Conservation (phyloP, 768 basidiomycete genomes). For the Rubroboletus pulcherrimus region DNA sequence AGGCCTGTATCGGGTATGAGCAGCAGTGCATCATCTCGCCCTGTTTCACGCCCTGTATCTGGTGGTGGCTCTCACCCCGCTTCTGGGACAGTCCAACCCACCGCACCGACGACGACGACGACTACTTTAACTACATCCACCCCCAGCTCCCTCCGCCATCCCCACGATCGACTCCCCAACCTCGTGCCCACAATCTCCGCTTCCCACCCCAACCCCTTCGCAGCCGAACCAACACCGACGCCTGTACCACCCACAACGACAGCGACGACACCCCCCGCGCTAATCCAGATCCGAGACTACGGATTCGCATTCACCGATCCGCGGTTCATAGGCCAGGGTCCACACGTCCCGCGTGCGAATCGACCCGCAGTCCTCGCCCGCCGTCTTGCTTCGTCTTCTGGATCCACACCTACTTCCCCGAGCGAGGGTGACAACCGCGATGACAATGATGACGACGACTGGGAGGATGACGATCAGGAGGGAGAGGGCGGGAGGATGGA, state of each 20-base stretch:
- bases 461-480: conserved; percentile 7
- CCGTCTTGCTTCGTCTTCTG: conserved; percentile 24
- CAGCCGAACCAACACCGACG: not conserved
- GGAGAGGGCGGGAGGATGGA: conserved; percentile 2
- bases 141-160: not conserved
- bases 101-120: not conserved
- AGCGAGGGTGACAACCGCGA: conserved; percentile 2
- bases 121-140: not conserved
- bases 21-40: conserved; percentile 16
- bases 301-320: conserved; percentile 40
- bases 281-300: conserved; percentile 50
- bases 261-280: not conserved
- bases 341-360: conserved; percentile 38
- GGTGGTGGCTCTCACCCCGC: not conserved
- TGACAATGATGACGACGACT: conserved; percentile 1
- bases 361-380: conserved; percentile 30
- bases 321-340: conserved; percentile 42
- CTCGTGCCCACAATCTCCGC: not conserved
- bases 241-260: not conserved
- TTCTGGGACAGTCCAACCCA: not conserved
- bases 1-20: conserved; percentile 22
- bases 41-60: conserved; percentile 16
- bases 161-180: not conserved
- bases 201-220: not conserved
- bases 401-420: conserved; percentile 5